A percentile compares a stretch with the other conserved stretches of the same genome.
Conservation (phyloP, 495 filamentous ascomycete species). For the Aspergillus hancockii region DNA sequence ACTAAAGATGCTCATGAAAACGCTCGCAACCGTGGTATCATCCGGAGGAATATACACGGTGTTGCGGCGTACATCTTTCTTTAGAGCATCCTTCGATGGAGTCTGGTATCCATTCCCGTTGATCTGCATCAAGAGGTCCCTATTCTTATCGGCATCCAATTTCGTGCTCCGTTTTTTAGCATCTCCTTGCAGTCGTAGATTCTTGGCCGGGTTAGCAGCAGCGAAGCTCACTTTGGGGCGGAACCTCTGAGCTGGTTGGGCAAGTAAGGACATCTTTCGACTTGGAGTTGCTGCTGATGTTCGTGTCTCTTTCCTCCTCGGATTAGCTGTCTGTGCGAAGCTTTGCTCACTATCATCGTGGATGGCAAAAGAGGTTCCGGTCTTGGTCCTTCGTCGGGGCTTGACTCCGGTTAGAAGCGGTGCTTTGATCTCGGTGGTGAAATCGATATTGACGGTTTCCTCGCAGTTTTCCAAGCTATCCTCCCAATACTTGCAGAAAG, state of each 20-base stretch:
- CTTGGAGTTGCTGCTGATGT: slow-evolving; percentile 11
- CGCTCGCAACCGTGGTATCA: slow-evolving; percentile 40
- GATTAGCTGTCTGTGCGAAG: slow-evolving; percentile 13
- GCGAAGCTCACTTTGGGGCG: slow-evolving; percentile 36
- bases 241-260: slow-evolving; percentile 46
- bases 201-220: slow-evolving; percentile 18
- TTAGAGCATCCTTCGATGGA: slow-evolving; percentile 18
- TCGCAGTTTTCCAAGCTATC: slow-evolving; percentile 25
- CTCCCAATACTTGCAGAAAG: slow-evolving; percentile 29
- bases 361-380: slow-evolving; percentile 34
- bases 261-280: slow-evolving; percentile 38
- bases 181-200: slow-evolving; percentile 15
- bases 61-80: slow-evolving; percentile 36
- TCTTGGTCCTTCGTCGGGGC: slow-evolving; percentile 32
- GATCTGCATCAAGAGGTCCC: slow-evolving; percentile 19
- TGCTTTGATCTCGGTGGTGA: slow-evolving; percentile 37
- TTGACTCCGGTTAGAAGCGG: slow-evolving; percentile 31
- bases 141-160: slow-evolving; percentile 14
- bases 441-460: slow-evolving; percentile 37
- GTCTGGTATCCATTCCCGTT: slow-evolving; percentile 8
- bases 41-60: slow-evolving; percentile 46
- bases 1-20: slow-evolving; percentile 46
- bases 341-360: slow-evolving; percentile 33
- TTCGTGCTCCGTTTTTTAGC: slow-evolving; percentile 4
- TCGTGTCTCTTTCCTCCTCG: slow-evolving; percentile 19